Evolutionary conservation across 1,284 basidiomycete species (phyloP), one percentile per base, ranked within the genome.

Genomic region (Apiotrichum gracile): DNA sequence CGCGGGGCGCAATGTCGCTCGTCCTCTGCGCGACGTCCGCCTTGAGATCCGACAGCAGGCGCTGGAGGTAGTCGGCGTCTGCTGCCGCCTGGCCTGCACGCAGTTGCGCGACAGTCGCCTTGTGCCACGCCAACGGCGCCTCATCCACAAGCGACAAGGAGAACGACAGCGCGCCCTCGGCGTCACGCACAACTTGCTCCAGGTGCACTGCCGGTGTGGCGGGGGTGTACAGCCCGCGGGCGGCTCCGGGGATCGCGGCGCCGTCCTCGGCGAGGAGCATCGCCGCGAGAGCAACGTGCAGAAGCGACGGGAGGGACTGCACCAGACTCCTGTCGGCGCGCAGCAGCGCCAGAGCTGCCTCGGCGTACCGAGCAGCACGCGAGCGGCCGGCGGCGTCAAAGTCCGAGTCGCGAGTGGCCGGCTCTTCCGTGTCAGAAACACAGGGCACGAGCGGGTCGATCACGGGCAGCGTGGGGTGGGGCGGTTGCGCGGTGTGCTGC

Each of bases 151-250:
- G 67, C 0, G 80, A 76, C 2, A 92, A 73, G 0, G 88, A 73
- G 70, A 91, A 92, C 0, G 86, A 81, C 2, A 82, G 74, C 3
- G 88, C 67, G 34, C 83, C 83, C 46, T 84, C 82, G 2, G 82
- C 78, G 52, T 78, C 82, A 21, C 73, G 72, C 0, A 81, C 66
- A 3, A 88, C 61, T 3, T 76, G 74, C 33, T 69, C 67, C 41
- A 88, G 68, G 12, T 76, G 67, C 0, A 68, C 54, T 6, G 68
- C 62, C 0, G 78, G 60, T 2, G 78, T 76, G 4, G 72, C 65
- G 1, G 62, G 37, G 70, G 71, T 62, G 61, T 87, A 85, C 4
- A 84, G 70, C 0, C 80, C 77, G 54, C 78, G 81, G 7, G 69
- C 69, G 0, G 73, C 74, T 2, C 76, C 75, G 1, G 82, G 82